Evolutionary conservation across 495 filamentous ascomycete genomes (phyloP), one percentile per base, ranked within the genome.

Genomic region (Pyronema omphalodes): DNA sequence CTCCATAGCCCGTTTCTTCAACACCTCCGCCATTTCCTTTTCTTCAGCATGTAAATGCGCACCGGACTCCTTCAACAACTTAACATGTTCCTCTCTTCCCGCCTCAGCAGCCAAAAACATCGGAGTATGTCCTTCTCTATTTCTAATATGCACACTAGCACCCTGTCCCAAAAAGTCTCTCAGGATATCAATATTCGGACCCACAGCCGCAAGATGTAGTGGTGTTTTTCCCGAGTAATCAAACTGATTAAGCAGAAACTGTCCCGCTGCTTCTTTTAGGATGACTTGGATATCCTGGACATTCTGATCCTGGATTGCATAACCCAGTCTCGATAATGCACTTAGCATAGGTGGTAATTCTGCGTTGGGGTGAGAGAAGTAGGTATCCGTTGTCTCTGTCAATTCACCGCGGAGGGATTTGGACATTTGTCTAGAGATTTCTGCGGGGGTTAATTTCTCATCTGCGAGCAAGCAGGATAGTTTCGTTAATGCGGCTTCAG

Each of bases 171-270:
- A 75, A 49, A 94, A 73, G 58, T 81, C 79, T 36, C 76, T 74
- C 44, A 94, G 69, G 23, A 94, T 80, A 0, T 76, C 67, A 18
- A 77, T 53, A 9, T 72, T 71, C 0, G 76, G 74, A 39, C 74
- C 74, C 9, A 74, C 75, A 8, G 81, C 75, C 33, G 81, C 81
- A 49, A 84, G 67, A 58, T 84, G 81, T 77, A 84, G 65, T 8
- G 86, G 84, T n/a, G 89, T 93, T 67, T 94, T 94, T 23, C 85
- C 86, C 9, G 82, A 84, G 63, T 94, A 93, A 66, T 95, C 88
- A 39, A 77, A 75, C 54, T 80, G 78, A 60, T 84, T 83, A 11
- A 94, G 69, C 14, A 94, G 69, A 69, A 76, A 80, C 54, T 78
- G 71, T 5, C 23, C 23, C 46, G 67, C 69, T 55, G 84, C 82